Conservation (phyloP, 345 rosid genomes). For the Luvunga scandens region DNA sequence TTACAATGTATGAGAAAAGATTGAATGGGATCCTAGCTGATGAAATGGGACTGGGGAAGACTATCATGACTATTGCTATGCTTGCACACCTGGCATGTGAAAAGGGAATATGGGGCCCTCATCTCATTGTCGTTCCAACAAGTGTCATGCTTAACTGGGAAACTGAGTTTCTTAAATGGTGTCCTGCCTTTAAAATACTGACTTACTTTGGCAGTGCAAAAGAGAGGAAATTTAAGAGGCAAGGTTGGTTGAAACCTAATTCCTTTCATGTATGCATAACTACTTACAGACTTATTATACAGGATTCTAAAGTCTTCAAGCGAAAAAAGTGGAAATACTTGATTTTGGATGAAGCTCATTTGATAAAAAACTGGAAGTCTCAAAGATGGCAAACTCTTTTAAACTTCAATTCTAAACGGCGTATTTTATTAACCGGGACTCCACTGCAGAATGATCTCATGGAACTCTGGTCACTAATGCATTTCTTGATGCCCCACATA, state of each 20-base stretch:
- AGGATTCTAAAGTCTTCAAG: constrained; percentile 95
- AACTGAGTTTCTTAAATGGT: constrained; percentile 99
- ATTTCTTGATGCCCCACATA: constrained; percentile 98
- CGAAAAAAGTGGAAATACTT: constrained; percentile 99
- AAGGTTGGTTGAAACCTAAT: constrained; percentile 98
- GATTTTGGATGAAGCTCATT: constrained; percentile 99
- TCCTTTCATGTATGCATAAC: constrained; percentile 96
- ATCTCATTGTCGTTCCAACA: constrained; percentile 98
- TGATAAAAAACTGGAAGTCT: constrained; percentile 99
- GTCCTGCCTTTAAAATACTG: constrained; percentile 98
- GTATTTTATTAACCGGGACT: constrained; percentile 94
- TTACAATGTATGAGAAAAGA: constrained; percentile 97
- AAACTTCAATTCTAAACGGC: constrained; percentile 95
- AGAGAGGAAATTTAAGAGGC: constrained; percentile 95
- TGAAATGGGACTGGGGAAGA: constrained; percentile 99
- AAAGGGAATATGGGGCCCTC: constrained; percentile 99
- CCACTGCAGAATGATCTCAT: constrained; percentile 99
- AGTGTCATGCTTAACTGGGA: constrained; percentile 99
- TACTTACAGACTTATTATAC: constrained; percentile 94
- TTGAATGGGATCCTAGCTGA: constrained; percentile 98
- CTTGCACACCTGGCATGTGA: constrained; percentile 99
- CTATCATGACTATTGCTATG: constrained; percentile 97
- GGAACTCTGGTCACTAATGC: constrained; percentile 99
- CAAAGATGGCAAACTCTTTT: constrained; percentile 99
- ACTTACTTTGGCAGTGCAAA: constrained; percentile 99